Base-by-base conservation (phyloP, 2,329 filamentous ascomycete species). In the Phoma herbarum region DNA sequence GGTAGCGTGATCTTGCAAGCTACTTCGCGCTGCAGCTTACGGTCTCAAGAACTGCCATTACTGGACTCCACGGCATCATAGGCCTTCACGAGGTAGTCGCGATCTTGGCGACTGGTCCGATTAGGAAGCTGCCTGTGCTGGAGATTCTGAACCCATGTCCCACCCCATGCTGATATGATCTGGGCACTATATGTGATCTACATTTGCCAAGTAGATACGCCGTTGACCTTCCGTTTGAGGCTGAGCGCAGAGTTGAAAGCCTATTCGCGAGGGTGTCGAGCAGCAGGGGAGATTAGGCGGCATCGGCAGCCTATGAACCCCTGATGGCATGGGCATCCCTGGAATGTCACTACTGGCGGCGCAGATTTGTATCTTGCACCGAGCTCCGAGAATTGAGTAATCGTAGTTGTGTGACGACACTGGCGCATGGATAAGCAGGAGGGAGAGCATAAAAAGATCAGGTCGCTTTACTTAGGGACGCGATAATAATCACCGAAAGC, bases 221-320 rank as follows among this genome's bases (percentile, higher is more conserved):
- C 49, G 50, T 54, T 55, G 51, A 60, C 57, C 57, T 60, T 60
- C 57, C 57, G 25, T n/a, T 47, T 55, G 57, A 55, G 57, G 57
- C 51, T 55, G 57, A 51, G 50, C 23, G 57, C 46, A 52, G 42
- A 56, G 18, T 28, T 6, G 28, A 25, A 45, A 23, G 26, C 39
- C 37, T 44, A 54, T 50, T 53, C 45, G 45, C 22, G 42, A 59
- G 45, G 50, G 26, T 42, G 33, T 45, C 29, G 47, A 47, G 29
- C 57, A 47, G 42, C 51, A 52, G 33, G 52, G 57, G 57, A 48
- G 10, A 55, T 60, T 43, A 60, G 28, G 47, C 57, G 50, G 56
- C 20, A 50, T 45, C 46, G 45, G 45, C 31, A 50, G 56, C 56
- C 41, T n/a, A 45, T 37, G 44, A 39, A 23, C 41, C 41, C 46